Base-by-base conservation (phyloP, 2,329 filamentous ascomycete genomes). In the Talaromyces albobiverticillius region DNA sequence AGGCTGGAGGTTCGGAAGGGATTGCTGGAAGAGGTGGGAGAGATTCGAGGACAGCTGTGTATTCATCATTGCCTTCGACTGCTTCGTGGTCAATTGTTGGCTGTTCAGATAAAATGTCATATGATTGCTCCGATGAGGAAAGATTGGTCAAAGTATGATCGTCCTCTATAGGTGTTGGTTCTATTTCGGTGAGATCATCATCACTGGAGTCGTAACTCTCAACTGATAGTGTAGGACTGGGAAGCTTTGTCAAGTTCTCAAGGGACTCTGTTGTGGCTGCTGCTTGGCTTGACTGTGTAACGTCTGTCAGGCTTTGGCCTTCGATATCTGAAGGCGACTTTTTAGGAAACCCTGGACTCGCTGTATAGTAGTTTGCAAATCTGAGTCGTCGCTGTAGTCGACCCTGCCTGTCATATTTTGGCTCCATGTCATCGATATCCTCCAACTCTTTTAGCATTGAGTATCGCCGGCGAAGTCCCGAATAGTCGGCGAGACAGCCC, bases 341-440 rank as follows among this genome's bases (percentile, higher is more conserved):
- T 23, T 47, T 57, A 22, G 55, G 55, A 31, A 51, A 57, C 18
- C 91, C 91, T 9, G 87, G 87, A 60, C 88, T 91, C n/a, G 88
- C 82, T 1, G 91, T 95, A 67, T 93, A 96, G 68, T 95, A 96
- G 66, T 96, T 96, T 54, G 90, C 79, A 63, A 96, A 96, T 14
- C 90, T 81, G 10, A 94, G 82, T 50, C 86, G 59, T 57, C 64
- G 45, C 49, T 62, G 48, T 60, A 59, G 20, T 57, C 62, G n/a
- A 60, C 67, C 61, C 64, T 65, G 34, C 56, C 65, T 31, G 60
- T 65, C 60, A 53, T 66, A 56, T 64, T 61, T 53, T 50, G 69
- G 41, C 60, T 66, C 69, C 1, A 80, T 62, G 59, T 87, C 83
- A 54, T 89, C 81, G 4, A 85, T 75, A 64, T 89, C 85, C 66